Percentiles rank a stretch among this genome's conserved stretches.
Conservation (phyloP, 192 early-diverging fungal species). For the Phlyctochytrium planicorne region DNA sequence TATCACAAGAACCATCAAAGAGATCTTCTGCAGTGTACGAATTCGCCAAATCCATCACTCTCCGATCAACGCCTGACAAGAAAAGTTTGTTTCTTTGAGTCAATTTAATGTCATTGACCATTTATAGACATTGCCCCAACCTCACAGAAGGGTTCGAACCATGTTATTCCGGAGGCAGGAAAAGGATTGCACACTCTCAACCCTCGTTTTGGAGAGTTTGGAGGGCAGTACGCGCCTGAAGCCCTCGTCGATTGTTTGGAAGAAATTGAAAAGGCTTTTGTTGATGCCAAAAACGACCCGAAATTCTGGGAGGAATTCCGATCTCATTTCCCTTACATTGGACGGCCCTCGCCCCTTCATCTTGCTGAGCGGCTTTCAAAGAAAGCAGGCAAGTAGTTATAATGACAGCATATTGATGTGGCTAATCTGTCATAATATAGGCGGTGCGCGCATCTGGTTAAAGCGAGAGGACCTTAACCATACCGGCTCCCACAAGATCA, state of each 20-base stretch:
- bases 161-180: too few species aligned
- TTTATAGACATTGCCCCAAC: too few species aligned
- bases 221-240: conserved; percentile 97
- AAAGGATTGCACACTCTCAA: conserved; percentile 59
- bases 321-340: conserved; percentile 88
- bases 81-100: too few species aligned
- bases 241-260: conserved; percentile 93
- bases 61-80: conserved; percentile 27
- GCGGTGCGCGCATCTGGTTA: conserved; percentile 93
- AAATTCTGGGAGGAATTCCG: conserved; percentile 92
- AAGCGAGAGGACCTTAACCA: conserved; percentile 99
- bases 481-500: conserved; percentile 99
- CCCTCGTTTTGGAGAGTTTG: conserved; percentile 89
- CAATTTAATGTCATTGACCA: too few species aligned
- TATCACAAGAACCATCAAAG: conserved; percentile 26
- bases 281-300: conserved; percentile 78
- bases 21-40: conserved; percentile 43
- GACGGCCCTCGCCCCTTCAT: conserved; percentile 85
- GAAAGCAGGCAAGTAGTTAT: conserved; percentile 19
- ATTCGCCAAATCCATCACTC: conserved; percentile 57
- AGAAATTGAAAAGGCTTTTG: conserved; percentile 85
- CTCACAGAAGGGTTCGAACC: too few species aligned
- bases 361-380: conserved; percentile 81
- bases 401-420: background rate
- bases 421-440: conserved; percentile 30